Conservation (phyloP, 2,329 filamentous ascomycete genomes). For the Fusarium bactridioides region DNA sequence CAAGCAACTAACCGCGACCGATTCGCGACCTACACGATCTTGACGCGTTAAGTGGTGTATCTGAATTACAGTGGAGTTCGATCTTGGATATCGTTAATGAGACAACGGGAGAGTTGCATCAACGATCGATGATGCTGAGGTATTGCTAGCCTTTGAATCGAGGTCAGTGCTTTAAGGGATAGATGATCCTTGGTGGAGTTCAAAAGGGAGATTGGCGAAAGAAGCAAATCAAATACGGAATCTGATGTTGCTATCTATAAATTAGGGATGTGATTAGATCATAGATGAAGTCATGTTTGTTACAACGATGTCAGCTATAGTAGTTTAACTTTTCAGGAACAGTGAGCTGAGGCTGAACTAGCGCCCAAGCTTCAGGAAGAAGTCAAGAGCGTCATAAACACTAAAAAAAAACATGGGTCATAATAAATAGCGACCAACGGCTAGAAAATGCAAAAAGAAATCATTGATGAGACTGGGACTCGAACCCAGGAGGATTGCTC, state of each 20-base stretch:
- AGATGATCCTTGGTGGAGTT: neutral
- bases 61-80: neutral
- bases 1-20: neutral
- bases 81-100: slow-evolving; percentile 8
- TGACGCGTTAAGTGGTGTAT: neutral
- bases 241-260: neutral
- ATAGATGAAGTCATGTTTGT: slow-evolving; percentile 13
- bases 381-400: neutral
- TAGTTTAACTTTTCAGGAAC: neutral
- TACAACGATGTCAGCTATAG: too few species aligned
- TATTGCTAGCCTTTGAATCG: slow-evolving; percentile 1
- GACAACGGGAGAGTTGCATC: slow-evolving; percentile 2
- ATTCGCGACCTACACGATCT: neutral
- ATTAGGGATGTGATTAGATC: neutral
- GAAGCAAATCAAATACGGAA: slow-evolving; percentile 2
- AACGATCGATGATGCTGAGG: slow-evolving; percentile 21
- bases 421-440: too few species aligned
- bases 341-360: neutral
- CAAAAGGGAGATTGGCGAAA: neutral
- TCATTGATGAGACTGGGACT: slow-evolving; percentile 42
- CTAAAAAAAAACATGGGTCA: neutral
- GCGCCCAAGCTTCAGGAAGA: neutral
- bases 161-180: slow-evolving; percentile 2
- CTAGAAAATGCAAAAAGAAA: neutral
- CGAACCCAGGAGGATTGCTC: slow-evolving; percentile 44